These are phyloP conservation scores for Moricandia arvensis DNA, from an alignment of 345 rosid species.

Conservation along the genomic window DNA sequence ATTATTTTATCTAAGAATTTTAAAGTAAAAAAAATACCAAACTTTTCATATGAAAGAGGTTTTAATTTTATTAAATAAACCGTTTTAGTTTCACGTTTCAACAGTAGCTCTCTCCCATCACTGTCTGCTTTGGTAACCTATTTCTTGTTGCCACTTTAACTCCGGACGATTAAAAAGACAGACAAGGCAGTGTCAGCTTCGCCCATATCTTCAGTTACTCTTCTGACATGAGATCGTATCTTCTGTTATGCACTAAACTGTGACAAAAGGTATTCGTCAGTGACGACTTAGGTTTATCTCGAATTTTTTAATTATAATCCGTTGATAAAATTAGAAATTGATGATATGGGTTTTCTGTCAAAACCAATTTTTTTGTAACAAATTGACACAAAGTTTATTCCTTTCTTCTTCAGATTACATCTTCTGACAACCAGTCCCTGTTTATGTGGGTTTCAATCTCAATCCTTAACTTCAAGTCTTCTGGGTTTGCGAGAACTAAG, in stretches of 20 bases:
- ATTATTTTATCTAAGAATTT: no score
- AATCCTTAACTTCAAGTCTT: slow-evolving; percentile 5
- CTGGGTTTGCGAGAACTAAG: slow-evolving; percentile 17
- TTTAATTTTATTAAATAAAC: no score
- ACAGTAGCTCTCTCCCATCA: no score
- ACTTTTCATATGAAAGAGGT: no score
- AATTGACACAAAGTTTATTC: not conserved
- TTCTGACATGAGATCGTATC: not conserved
- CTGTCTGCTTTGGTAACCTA: no score
- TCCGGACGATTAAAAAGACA: not conserved
- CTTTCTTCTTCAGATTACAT: slow-evolving; percentile 12
- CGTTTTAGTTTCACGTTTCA: no score
- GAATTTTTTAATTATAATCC: not conserved
- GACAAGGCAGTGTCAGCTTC: not conserved
- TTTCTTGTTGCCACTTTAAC: no score
- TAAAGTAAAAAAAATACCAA: no score
- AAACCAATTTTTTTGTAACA: not conserved
- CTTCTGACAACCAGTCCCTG: slow-evolving; percentile 4
- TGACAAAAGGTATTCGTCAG: not conserved
- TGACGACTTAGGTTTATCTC: not conserved
- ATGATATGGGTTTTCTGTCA: not conserved
- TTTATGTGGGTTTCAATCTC: slow-evolving; percentile 40
- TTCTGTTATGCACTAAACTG: not conserved
- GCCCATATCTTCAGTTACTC: not conserved
- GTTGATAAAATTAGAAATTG: not conserved